These are phyloP conservation scores for Digitaria exilis DNA, from an alignment of 202 grass and related monocot species.

Conservation along the genomic window DNA sequence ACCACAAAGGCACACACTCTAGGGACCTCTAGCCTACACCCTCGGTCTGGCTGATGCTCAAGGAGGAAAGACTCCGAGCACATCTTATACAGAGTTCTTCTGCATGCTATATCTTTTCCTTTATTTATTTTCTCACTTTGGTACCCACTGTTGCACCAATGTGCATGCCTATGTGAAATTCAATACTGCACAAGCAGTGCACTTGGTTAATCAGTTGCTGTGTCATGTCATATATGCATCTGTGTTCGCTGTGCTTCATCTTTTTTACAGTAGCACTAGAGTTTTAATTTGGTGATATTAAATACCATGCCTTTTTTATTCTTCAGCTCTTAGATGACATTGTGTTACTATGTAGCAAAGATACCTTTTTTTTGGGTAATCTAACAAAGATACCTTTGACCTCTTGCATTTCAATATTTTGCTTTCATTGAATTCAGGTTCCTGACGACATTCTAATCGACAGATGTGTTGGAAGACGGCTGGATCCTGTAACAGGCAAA, in stretches of 20 bases:
- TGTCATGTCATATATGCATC: background rate
- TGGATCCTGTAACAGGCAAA: conserved; percentile 86
- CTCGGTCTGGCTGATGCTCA: too few species aligned
- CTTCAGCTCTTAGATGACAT: background rate
- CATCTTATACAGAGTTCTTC: background rate
- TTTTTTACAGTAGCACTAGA: background rate
- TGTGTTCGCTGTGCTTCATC: background rate
- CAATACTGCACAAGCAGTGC: background rate
- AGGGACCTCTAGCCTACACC: too few species aligned
- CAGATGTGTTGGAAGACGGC: conserved; percentile 94
- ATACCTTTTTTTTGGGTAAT: background rate
- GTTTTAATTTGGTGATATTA: background rate
- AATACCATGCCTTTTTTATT: background rate
- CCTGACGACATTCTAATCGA: conserved; percentile 89
- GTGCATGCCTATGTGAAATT: background rate
- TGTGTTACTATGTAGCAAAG: background rate
- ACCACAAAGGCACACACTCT: too few species aligned
- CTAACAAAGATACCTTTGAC: conserved; percentile 10
- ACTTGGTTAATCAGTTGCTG: background rate
- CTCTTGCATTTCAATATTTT: conserved; percentile 35
- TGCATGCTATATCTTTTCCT: background rate
- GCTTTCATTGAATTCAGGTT: conserved; percentile 69
- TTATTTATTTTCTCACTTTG: background rate
- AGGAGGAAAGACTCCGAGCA: too few species aligned
- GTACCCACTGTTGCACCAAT: background rate